These are phyloP conservation scores for Leptomonas seymouri DNA, from an alignment of 208 protist genomes.

Conservation along the genomic window DNA sequence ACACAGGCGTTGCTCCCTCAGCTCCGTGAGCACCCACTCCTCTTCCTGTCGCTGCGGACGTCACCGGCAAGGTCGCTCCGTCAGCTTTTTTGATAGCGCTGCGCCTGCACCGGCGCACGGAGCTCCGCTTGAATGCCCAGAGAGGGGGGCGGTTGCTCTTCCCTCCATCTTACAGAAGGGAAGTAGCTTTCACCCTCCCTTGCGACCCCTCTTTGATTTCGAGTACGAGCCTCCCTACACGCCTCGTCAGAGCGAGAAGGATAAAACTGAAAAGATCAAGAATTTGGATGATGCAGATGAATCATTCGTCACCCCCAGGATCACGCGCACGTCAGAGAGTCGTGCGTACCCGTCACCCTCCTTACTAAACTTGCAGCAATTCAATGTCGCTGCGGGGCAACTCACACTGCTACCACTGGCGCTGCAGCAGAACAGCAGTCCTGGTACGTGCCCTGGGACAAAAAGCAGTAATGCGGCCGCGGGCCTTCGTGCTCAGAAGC, in stretches of 20 bases:
- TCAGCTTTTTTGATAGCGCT: constrained; percentile 3
- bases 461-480: not conserved
- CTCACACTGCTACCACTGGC: not conserved
- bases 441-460: not conserved
- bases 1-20: not conserved
- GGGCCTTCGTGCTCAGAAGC: not conserved
- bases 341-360: too few species aligned
- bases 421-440: not conserved
- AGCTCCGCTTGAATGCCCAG: not conserved
- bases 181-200: constrained; percentile 17
- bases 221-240: constrained; percentile 21
- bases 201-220: constrained; percentile 22
- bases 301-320: not conserved
- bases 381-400: too few species aligned
- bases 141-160: not conserved
- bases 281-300: not conserved
- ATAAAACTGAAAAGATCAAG: not conserved
- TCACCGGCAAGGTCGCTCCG: constrained; percentile 4
- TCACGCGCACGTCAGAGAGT: too few species aligned
- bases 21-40: constrained; percentile 7
- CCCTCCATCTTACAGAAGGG: constrained; percentile 27
- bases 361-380: too few species aligned
- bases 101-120: not conserved
- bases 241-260: not conserved
- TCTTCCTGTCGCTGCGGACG: not conserved